Conservation (phyloP, 2,329 filamentous ascomycete species). For the Scolecobasidium constrictum region DNA sequence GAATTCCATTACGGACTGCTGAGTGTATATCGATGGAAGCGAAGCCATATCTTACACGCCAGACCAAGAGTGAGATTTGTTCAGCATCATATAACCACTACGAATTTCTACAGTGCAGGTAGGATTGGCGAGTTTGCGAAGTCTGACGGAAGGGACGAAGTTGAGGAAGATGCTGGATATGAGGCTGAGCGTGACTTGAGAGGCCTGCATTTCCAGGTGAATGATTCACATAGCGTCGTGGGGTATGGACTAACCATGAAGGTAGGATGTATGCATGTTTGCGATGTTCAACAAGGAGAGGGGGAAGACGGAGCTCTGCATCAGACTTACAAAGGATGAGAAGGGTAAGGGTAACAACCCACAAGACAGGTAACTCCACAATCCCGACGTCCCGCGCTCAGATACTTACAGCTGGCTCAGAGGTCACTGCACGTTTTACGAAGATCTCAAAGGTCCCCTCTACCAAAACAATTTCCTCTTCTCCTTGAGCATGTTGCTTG, state of each 20-base stretch:
- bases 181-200: conserved; percentile 1
- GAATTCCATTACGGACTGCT: background rate
- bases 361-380: background rate
- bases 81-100: background rate
- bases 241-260: background rate
- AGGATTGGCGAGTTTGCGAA: conserved; percentile 1
- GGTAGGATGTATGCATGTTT: conserved; percentile 3
- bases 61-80: background rate
- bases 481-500: background rate
- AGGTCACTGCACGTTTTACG: background rate
- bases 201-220: conserved; percentile 1
- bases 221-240: background rate
- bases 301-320: conserved; percentile 2
- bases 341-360: background rate
- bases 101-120: background rate
- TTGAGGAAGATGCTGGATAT: background rate
- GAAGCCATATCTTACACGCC: background rate
- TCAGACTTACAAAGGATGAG: background rate
- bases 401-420: background rate
- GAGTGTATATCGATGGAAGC: background rate
- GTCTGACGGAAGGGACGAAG: background rate
- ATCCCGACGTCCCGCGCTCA: background rate
- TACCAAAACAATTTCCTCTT: conserved; percentile 2
- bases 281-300: conserved; percentile 2
- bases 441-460: background rate